These are phyloP conservation scores for Tuber microsphaerosporum DNA, from an alignment of 495 filamentous ascomycete genomes.

Conservation along the genomic window DNA sequence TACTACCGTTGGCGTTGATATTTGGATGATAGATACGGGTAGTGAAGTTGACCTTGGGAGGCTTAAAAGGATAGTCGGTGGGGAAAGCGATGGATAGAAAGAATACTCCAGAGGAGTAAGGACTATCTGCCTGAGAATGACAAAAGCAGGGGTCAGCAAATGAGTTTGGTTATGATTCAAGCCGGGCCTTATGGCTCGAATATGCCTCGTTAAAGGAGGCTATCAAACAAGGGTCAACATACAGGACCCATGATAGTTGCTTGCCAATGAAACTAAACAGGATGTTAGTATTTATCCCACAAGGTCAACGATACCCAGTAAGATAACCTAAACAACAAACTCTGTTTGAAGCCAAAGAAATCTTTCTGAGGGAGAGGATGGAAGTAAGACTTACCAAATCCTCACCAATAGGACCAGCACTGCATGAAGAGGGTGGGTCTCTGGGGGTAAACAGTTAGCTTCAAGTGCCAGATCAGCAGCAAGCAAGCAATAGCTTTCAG, in stretches of 20 bases:
- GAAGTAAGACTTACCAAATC: slow-evolving; percentile 70
- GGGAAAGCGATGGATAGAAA: slow-evolving; percentile 98
- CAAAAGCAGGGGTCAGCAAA: slow-evolving; percentile 39
- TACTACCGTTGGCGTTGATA: slow-evolving; percentile 99
- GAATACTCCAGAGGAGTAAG: slow-evolving; percentile 96
- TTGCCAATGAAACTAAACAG: slow-evolving; percentile 93
- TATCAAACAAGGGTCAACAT: slow-evolving; percentile 47
- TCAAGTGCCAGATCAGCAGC: neutral
- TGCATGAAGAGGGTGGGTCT: slow-evolving; percentile 98
- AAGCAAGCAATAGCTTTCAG: slow-evolving; percentile 22
- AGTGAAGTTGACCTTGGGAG: slow-evolving; percentile 99
- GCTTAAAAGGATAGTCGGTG: slow-evolving; percentile 99
- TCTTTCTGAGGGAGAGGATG: slow-evolving; percentile 8
- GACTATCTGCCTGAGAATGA: slow-evolving; percentile 63
- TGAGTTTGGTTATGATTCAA: neutral
- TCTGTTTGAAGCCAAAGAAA: slow-evolving; percentile 14
- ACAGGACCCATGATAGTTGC: slow-evolving; percentile 99
- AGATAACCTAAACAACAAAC: neutral
- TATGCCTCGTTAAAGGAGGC: neutral
- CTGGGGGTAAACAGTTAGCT: slow-evolving; percentile 47
- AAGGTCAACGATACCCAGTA: neutral
- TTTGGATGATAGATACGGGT: slow-evolving; percentile 99
- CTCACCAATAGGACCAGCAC: slow-evolving; percentile 90
- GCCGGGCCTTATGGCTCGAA: neutral
- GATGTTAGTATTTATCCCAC: neutral